Evolutionary conservation across 2,329 filamentous ascomycete species (phyloP).

Genomic region (Aspergillus ustus): DNA sequence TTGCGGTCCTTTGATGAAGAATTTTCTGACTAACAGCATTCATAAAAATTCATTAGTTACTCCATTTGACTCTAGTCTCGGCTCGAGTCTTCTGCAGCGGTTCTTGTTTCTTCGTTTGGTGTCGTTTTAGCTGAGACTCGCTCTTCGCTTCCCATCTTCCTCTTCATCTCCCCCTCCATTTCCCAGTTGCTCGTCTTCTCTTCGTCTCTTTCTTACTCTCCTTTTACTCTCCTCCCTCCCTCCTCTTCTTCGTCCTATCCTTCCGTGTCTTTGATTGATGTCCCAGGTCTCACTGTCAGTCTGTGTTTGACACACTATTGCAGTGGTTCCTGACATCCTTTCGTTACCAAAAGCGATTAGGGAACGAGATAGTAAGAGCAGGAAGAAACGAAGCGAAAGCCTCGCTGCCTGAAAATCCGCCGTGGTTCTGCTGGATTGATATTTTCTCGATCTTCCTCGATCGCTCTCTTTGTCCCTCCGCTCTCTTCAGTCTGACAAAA

Average conservation of each 20-base stretch:
- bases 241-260: slow-evolving; percentile 23
- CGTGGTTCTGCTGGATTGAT: slow-evolving; percentile 23
- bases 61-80: slow-evolving; percentile 6
- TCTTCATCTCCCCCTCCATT: slow-evolving; percentile 18
- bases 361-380: slow-evolving; percentile 10
- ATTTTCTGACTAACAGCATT: slow-evolving; percentile 9
- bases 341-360: slow-evolving; percentile 32
- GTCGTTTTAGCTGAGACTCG: slow-evolving; percentile 11
- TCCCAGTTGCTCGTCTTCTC: slow-evolving; percentile 10
- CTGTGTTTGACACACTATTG: slow-evolving; percentile 54
- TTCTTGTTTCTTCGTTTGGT: slow-evolving; percentile 11
- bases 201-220: slow-evolving; percentile 19
- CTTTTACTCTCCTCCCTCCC: slow-evolving; percentile 16
- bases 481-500: slow-evolving; percentile 17
- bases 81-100: slow-evolving; percentile 17
- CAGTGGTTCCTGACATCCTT: slow-evolving; percentile 42
- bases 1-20: slow-evolving; percentile 18
- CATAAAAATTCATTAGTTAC: slow-evolving; percentile 8
- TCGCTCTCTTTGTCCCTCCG: slow-evolving; percentile 18
- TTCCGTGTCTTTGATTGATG: slow-evolving; percentile 32
- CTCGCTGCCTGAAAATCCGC: slow-evolving; percentile 24
- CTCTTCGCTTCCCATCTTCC: slow-evolving; percentile 19
- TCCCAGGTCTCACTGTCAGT: slow-evolving; percentile 35
- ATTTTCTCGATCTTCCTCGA: slow-evolving; percentile 22
- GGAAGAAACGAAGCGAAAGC: slow-evolving; percentile 19